phyloP scores from a whole-genome alignment of 306 rosid species.

The Myrica gale region DNA sequence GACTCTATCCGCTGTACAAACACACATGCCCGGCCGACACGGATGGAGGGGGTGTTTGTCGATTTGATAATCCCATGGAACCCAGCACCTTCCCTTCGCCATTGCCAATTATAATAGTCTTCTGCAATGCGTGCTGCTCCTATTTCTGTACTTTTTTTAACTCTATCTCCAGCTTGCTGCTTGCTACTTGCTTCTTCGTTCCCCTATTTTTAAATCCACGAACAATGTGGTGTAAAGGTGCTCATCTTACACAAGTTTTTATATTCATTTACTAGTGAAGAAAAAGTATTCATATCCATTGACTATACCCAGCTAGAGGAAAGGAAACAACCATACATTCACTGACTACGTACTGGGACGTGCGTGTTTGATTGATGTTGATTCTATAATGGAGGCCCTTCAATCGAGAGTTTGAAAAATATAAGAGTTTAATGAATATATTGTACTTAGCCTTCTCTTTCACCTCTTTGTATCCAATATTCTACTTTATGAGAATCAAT shows the following conservation, averaged over 20 bases:
- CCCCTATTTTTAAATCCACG: too few species aligned
- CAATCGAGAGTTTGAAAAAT: not conserved
- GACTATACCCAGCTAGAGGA: too few species aligned
- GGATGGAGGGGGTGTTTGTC: slow-evolving; percentile 48
- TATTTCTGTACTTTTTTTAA: not conserved
- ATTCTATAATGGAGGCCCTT: not conserved
- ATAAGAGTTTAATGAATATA: too few species aligned
- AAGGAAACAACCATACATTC: too few species aligned
- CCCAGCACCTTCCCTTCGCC: slow-evolving; percentile 56
- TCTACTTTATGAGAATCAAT: too few species aligned
- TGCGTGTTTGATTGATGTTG: not conserved
- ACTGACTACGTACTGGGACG: not conserved
- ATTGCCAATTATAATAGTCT: slow-evolving; percentile 9
- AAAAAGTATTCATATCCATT: too few species aligned
- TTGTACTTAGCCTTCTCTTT: too few species aligned
- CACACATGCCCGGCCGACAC: slow-evolving; percentile 90
- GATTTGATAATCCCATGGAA: slow-evolving; percentile 64
- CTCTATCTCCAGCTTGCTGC: too few species aligned
- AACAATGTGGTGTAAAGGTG: not conserved
- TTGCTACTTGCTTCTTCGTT: too few species aligned
- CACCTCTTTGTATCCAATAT: too few species aligned
- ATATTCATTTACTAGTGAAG: too few species aligned
- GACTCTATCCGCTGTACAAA: slow-evolving; percentile 52
- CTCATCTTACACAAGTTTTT: not conserved
- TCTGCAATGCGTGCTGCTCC: slow-evolving; percentile 1